These are phyloP conservation scores for Omphalotus guepiniiformis DNA, from an alignment of 768 basidiomycete species.

Conservation along the genomic window DNA sequence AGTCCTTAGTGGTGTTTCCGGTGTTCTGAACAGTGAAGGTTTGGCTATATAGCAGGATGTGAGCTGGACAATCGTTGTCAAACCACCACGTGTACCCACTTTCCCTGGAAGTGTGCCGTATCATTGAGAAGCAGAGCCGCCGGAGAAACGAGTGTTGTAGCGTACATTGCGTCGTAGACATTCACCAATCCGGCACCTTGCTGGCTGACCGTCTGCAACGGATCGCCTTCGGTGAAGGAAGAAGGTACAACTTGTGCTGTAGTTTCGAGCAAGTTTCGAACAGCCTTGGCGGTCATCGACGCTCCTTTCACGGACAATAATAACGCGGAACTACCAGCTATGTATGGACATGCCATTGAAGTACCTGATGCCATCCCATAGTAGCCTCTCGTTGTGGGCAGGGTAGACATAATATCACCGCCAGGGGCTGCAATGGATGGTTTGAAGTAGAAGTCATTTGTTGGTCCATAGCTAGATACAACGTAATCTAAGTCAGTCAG, in stretches of 20 bases:
- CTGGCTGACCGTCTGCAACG: conserved; percentile 46
- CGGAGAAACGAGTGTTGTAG: conserved; percentile 48
- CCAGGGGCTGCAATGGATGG: conserved; percentile 52
- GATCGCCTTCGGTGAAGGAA: conserved; percentile 43
- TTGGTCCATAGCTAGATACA: conserved; percentile 45
- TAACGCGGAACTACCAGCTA: conserved; percentile 41
- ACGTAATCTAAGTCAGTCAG: too few species aligned
- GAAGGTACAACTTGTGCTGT: conserved; percentile 42
- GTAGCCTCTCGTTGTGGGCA: conserved; percentile 35
- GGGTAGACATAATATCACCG: conserved; percentile 40
- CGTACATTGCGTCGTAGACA: conserved; percentile 52
- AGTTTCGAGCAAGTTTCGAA: conserved; percentile 42
- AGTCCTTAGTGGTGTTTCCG: conserved; percentile 36
- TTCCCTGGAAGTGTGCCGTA: conserved; percentile 48
- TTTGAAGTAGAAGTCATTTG: conserved; percentile 56
- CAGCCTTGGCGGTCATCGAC: conserved; percentile 18
- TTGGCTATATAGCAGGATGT: conserved; percentile 34
- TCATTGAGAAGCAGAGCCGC: conserved; percentile 59
- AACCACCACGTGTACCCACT: background rate
- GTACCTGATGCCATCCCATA: conserved; percentile 42
- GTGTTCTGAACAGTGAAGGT: conserved; percentile 49
- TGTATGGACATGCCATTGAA: conserved; percentile 37
- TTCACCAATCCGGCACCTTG: conserved; percentile 57
- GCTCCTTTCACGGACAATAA: conserved; percentile 39
- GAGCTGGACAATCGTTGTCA: too few species aligned